Evolutionary conservation across 768 basidiomycete genomes (phyloP).

Genomic region (Boletales sp.): DNA sequence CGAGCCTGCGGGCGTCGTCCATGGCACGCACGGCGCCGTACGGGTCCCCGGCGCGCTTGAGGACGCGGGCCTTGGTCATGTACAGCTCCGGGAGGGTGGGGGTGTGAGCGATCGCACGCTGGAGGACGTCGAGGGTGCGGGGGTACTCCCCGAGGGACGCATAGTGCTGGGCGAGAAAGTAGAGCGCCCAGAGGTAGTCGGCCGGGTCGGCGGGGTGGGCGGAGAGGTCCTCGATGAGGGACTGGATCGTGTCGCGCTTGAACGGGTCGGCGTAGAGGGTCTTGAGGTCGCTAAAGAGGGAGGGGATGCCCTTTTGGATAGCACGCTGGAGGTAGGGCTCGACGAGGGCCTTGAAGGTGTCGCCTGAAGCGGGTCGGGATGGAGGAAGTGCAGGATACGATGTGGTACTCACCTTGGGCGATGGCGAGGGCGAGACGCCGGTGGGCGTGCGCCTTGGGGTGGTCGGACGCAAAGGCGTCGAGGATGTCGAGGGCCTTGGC

Average conservation of each 20-base stretch:
- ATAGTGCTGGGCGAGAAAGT: slow-evolving; percentile 90
- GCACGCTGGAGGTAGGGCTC: slow-evolving; percentile 65
- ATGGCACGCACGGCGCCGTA: slow-evolving; percentile 69
- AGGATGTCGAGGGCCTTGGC: slow-evolving; percentile 55
- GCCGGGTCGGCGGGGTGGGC: slow-evolving; percentile 50
- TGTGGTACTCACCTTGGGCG: slow-evolving; percentile 41
- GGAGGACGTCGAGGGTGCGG: slow-evolving; percentile 58
- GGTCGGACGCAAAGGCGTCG: slow-evolving; percentile 52
- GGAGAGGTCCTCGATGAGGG: slow-evolving; percentile 53
- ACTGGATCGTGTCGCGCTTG: slow-evolving; percentile 69
- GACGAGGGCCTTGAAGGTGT: slow-evolving; percentile 63
- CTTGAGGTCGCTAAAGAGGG: slow-evolving; percentile 90
- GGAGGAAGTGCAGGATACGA: neutral
- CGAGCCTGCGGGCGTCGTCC: slow-evolving; percentile 79
- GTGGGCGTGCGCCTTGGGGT: slow-evolving; percentile 69
- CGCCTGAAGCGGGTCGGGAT: slow-evolving; percentile 36
- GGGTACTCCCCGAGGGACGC: slow-evolving; percentile 51
- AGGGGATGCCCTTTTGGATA: slow-evolving; percentile 85
- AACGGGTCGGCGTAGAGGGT: slow-evolving; percentile 62
- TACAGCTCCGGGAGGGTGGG: slow-evolving; percentile 91
- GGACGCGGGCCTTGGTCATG: slow-evolving; percentile 73
- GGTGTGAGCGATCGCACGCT: slow-evolving; percentile 72
- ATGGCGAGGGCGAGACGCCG: slow-evolving; percentile 70
- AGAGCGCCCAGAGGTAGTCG: slow-evolving; percentile 90
- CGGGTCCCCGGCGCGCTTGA: slow-evolving; percentile 84